phyloP scores from a whole-genome alignment of 305 asterid genomes.

The Withania somnifera region DNA sequence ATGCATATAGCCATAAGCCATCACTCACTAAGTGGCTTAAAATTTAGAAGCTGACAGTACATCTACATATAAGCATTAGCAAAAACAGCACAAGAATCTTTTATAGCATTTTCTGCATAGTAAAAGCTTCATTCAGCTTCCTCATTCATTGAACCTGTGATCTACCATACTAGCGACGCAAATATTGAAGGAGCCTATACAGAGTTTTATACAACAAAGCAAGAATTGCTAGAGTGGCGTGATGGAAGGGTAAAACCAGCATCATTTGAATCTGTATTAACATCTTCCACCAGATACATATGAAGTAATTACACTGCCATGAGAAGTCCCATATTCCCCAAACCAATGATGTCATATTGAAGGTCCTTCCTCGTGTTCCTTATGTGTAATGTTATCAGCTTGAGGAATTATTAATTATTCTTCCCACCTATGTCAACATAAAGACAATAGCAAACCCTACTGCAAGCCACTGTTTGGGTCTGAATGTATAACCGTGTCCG shows the following conservation, averaged over 20 bases:
- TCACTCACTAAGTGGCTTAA: too few species aligned
- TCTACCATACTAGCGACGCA: too few species aligned
- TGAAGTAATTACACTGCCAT: not conserved
- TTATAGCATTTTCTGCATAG: too few species aligned
- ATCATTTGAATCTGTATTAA: not conserved
- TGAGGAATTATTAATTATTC: not conserved
- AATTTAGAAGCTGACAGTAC: too few species aligned
- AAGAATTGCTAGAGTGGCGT: not conserved
- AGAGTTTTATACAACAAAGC: not conserved
- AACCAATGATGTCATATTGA: not conserved
- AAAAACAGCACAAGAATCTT: too few species aligned
- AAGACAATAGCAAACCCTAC: not conserved
- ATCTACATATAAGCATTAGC: too few species aligned
- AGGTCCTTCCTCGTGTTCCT: not conserved
- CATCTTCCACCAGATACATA: not conserved
- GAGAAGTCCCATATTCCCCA: not conserved
- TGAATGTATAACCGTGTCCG: not conserved
- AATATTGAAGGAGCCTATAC: not conserved
- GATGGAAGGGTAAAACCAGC: not conserved
- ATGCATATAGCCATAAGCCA: too few species aligned
- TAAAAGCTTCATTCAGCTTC: too few species aligned
- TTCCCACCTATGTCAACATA: not conserved
- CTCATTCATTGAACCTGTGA: too few species aligned
- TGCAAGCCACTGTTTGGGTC: not conserved
- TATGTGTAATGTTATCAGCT: not conserved